Evolutionary conservation across 345 rosid genomes (phyloP), one percentile per base, ranked within the genome.

Genomic region (Gossypium rotundifolium): DNA sequence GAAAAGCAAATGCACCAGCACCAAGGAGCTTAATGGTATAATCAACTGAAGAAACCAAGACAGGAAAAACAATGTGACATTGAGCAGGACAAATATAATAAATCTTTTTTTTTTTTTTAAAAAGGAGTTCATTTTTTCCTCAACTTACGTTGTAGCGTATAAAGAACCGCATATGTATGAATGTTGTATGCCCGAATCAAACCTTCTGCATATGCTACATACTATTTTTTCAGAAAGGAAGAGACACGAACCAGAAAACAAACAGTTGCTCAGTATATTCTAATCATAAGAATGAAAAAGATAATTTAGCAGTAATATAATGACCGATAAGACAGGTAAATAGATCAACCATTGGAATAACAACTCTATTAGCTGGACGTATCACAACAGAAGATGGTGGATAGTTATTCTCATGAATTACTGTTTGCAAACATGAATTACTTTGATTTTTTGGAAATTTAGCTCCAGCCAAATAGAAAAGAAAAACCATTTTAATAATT

Each of bases 181-280:
- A 95, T 93, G 87, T 90, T 95, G 83, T 95, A 95, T 11, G 99
- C 99, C 82, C 97, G 89, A 78, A 93, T 95, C 83, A 91, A 80
- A 76, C 99, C 99, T 70, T 95, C 99, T 49, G 99, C 94, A 87
- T 95, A 95, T 38, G 99, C 99, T 59, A 95, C 96, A 83, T 91
- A 93, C 99, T 93, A 12, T 64, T 51, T 51, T 49, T 51, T 59
- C 52, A 57, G 65, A 53, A 83, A 81, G 58, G 51, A 75, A 18
- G 55, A 20, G 17, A 60, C 42, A 57, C 10, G 55, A 76, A 55
- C 4, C 33, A 72, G 20, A 53, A 77, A 51, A 64, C 29, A 70
- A 75, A 70, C 45, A 69, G 29, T 22, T 62, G 7, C 20, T 49
- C 40, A 64, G 54, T 60, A 51, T 23, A 46, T 73, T 73, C 33